phyloP scores from a whole-genome alignment of 352 stramenopile genomes.

The Pythium myriotylum region DNA sequence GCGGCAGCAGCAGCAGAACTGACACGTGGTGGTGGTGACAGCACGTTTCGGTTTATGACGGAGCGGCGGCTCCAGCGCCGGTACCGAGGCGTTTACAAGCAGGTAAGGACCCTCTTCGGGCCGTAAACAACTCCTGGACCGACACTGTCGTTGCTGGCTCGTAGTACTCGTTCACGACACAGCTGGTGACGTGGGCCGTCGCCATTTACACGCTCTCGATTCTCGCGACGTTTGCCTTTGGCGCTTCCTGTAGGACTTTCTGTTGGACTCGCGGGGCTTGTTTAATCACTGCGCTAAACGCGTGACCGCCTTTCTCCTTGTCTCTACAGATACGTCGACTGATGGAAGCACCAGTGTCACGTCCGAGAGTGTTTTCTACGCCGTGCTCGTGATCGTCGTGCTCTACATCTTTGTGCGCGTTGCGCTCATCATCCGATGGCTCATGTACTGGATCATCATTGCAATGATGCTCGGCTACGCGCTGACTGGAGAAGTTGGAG shows the following conservation, averaged over 20 bases:
- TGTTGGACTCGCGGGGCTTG: too few species aligned
- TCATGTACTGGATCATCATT: slow-evolving; percentile 84
- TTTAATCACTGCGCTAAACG: too few species aligned
- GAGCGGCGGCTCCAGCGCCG: slow-evolving; percentile 37
- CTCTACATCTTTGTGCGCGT: slow-evolving; percentile 75
- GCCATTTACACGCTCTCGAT: slow-evolving; percentile 42
- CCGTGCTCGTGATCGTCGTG: slow-evolving; percentile 42
- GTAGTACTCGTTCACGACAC: slow-evolving; percentile 38
- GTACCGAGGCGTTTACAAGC: slow-evolving; percentile 45
- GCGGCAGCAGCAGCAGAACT: neutral
- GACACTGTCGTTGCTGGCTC: neutral
- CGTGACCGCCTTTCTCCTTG: too few species aligned
- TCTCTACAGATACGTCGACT: slow-evolving; percentile 6
- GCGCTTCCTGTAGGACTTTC: slow-evolving; percentile 27
- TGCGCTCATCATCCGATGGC: slow-evolving; percentile 76
- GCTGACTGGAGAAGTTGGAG: slow-evolving; percentile 47
- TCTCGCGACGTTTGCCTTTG: slow-evolving; percentile 36
- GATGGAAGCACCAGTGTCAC: slow-evolving; percentile 20
- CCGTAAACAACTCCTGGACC: neutral
- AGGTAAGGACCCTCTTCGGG: slow-evolving; percentile 20
- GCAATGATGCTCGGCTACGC: slow-evolving; percentile 59
- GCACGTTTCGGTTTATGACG: slow-evolving; percentile 47
- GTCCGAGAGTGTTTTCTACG: slow-evolving; percentile 59
- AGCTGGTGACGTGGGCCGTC: slow-evolving; percentile 41
- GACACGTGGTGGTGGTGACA: neutral